A percentile compares a stretch with the other conserved stretches of the same genome.
These are phyloP conservation scores for Globisporangium emineosum DNA, from an alignment of 352 stramenopile species.

Conservation along the genomic window DNA sequence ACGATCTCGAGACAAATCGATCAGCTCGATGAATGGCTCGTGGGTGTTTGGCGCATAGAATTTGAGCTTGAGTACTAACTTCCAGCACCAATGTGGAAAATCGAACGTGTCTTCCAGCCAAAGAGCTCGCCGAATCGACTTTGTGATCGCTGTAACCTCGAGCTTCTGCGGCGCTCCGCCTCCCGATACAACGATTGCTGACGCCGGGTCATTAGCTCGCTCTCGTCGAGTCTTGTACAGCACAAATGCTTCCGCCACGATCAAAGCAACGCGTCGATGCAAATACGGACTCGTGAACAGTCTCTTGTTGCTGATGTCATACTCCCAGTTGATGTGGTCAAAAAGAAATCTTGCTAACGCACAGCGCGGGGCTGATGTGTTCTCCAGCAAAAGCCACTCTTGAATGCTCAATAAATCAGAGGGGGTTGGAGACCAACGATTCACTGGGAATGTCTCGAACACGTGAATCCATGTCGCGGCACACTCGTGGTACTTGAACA, in stretches of 20 bases:
- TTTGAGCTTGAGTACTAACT: constrained; percentile 74
- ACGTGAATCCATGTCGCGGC: constrained; percentile 77
- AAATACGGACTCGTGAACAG: constrained; percentile 68
- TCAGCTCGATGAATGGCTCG: constrained; percentile 61
- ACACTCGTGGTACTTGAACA: constrained; percentile 81
- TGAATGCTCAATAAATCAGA: constrained; percentile 71
- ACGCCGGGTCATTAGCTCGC: constrained; percentile 32
- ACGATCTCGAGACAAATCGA: constrained; percentile 70
- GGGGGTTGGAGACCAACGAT: constrained; percentile 66
- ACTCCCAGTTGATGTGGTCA: constrained; percentile 86
- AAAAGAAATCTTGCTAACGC: constrained; percentile 71
- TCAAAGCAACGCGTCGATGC: constrained; percentile 76
- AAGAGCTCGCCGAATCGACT: constrained; percentile 71
- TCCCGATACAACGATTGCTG: constrained; percentile 39
- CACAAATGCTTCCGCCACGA: constrained; percentile 74
- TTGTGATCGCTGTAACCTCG: constrained; percentile 53
- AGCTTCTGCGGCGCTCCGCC: constrained; percentile 49
- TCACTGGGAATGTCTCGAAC: constrained; percentile 86
- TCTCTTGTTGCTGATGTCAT: constrained; percentile 51
- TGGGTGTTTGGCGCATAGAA: constrained; percentile 77
- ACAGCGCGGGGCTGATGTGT: constrained; percentile 55
- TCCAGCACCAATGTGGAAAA: constrained; percentile 85
- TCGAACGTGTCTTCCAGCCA: constrained; percentile 65
- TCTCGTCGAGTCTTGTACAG: constrained; percentile 58
- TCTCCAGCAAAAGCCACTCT: constrained; percentile 79